These are phyloP conservation scores for Danielia reshetovae DNA, from an alignment of 805 yeast species.

Conservation along the genomic window DNA sequence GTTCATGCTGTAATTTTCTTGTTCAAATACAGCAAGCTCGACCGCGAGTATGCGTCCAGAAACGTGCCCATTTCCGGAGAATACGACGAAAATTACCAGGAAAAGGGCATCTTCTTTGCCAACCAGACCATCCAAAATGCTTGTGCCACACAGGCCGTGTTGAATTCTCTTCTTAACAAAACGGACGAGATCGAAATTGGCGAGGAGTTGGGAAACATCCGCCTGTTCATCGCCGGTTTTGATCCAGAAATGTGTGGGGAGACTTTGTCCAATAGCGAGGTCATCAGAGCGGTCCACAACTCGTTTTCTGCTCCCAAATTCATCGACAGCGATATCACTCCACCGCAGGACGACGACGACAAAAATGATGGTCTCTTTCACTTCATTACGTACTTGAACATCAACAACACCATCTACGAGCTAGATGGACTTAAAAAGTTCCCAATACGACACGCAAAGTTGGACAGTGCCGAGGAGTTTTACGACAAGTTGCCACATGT, in stretches of 20 bases:
- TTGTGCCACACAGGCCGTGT: slow-evolving; percentile 71
- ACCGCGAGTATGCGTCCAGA: slow-evolving; percentile 26
- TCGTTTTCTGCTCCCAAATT: slow-evolving; percentile 56
- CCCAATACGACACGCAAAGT: slow-evolving; percentile 49
- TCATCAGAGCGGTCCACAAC: slow-evolving; percentile 54
- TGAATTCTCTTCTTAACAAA: slow-evolving; percentile 50
- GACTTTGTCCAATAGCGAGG: slow-evolving; percentile 54
- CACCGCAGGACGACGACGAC: slow-evolving; percentile 20
- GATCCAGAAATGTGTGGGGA: slow-evolving; percentile 60
- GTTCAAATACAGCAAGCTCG: slow-evolving; percentile 52
- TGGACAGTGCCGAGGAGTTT: slow-evolving; percentile 39
- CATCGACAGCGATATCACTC: slow-evolving; percentile 42
- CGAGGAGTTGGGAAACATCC: slow-evolving; percentile 42
- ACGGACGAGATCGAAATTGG: slow-evolving; percentile 42
- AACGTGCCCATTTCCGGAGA: slow-evolving; percentile 42
- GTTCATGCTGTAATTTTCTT: slow-evolving; percentile 59
- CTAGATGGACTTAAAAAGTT: slow-evolving; percentile 56
- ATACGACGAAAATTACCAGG: slow-evolving; percentile 33
- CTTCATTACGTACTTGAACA: slow-evolving; percentile 51
- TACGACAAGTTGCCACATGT: slow-evolving; percentile 41
- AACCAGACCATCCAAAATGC: slow-evolving; percentile 63
- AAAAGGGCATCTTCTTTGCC: slow-evolving; percentile 51
- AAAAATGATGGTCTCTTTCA: slow-evolving; percentile 56
- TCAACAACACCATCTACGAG: slow-evolving; percentile 49
- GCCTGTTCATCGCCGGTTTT: slow-evolving; percentile 47